Percentiles rank a stretch among this genome's conserved stretches.
Evolutionary conservation across 2,329 filamentous ascomycete species (phyloP).

Genomic region (Fusarium ramigenum): DNA sequence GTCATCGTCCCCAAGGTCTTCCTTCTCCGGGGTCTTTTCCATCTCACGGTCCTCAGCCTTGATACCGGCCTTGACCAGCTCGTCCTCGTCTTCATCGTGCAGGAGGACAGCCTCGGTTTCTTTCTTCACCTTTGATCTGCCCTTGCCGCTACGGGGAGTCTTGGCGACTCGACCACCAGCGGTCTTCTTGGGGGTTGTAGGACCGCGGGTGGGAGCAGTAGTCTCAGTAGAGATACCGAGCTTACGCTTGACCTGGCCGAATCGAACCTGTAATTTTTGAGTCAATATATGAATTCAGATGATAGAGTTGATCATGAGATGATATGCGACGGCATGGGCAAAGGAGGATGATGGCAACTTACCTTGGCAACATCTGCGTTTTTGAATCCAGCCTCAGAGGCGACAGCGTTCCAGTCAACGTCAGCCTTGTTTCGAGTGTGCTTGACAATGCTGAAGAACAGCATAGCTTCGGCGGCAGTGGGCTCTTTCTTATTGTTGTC

Average conservation of each 20-base stretch:
- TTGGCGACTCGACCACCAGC: constrained; percentile 44
- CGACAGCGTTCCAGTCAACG: constrained; percentile 60
- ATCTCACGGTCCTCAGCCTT: constrained; percentile 35
- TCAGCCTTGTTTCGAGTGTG: constrained; percentile 55
- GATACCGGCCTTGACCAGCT: constrained; percentile 9
- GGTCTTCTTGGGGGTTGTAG: constrained; percentile 38
- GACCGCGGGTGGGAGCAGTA: constrained; percentile 12
- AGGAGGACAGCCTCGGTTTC: constrained; percentile 24
- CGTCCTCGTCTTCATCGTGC: constrained; percentile 28
- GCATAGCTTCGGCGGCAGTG: constrained; percentile 53
- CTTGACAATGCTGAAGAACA: constrained; percentile 57
- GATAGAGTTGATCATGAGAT: not conserved
- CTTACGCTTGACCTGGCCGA: constrained; percentile 60
- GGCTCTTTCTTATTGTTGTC: constrained; percentile 49
- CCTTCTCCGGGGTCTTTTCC: constrained; percentile 31
- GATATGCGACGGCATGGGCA: not conserved
- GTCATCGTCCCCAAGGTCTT: constrained; percentile 3
- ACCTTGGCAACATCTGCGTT: constrained; percentile 58
- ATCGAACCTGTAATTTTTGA: constrained; percentile 51
- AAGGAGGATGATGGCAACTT: constrained; percentile 9
- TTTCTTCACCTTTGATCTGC: constrained; percentile 37
- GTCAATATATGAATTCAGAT: not conserved
- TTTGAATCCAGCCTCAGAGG: constrained; percentile 54
- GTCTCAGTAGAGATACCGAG: constrained; percentile 49
- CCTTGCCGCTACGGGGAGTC: constrained; percentile 41